Evolutionary conservation across 2,329 filamentous ascomycete species (phyloP), one percentile per base, ranked within the genome.

Genomic region (Elsinoe ampelina): DNA sequence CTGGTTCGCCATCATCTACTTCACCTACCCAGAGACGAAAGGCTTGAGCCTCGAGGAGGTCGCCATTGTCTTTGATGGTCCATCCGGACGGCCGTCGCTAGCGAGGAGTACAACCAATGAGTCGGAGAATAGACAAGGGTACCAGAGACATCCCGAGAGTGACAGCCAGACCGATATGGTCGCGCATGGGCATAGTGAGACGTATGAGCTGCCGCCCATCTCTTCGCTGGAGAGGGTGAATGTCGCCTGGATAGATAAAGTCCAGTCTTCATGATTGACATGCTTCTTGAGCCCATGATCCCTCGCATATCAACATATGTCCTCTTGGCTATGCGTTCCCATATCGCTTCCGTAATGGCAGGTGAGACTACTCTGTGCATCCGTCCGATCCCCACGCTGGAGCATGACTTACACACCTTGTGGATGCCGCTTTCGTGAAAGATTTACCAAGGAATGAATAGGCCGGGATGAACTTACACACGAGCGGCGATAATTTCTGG

Each of bases 11-110:
- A 58, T 64, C 30, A 66, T 62, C 5, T 68, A 63, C 26, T 63
- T 71, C 52, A 58, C 68, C 2, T 72, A 66, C 39, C 64, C 63
- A 0, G 64, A 68, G 32, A 65, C 63, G 2, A 59, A 60, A 17
- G 62, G 63, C 15, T 58, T 64, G 50, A 62, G 71, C 22, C 65
- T 76, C 10, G 74, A 76, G 61, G 72, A 76, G 60, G 75, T 75
- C 48, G 72, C 70, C 34, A 70, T 69, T 55, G 67, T 72, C 54
- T 75, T 75, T 57, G 73, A 75, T 55, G 64, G 65, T 3, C 19
- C 10, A 2, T 17, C 20, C 8, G 38, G 20, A 6, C 11, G 26
- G 20, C 19, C 6, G 3, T 36, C 8, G 36, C 32, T 19, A 26
- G 19, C n/a, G 17, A 26, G 7, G 13, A 26, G 15, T 2, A 17